Evolutionary conservation across 106 monocot genomes (phyloP), one percentile per base, ranked within the genome.

Genomic region (Dioscorea zingiberensis): DNA sequence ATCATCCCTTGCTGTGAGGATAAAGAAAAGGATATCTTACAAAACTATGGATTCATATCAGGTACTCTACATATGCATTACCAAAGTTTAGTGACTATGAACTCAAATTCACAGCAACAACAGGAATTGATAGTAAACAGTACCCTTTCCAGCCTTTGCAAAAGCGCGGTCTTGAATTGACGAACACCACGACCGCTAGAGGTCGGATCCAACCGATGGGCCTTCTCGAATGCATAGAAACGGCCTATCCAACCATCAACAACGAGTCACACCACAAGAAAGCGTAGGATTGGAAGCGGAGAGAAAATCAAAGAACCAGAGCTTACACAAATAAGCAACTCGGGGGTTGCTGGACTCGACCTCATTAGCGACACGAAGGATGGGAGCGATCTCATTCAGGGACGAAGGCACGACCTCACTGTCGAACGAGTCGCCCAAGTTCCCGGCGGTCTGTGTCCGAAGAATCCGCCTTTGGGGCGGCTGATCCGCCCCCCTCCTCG

Each of bases 131-230:
- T 0, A 8, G 38, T 2, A 38, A 38, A 38, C 4, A 38, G 32
- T 71, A 87, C 87, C 77, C 78, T 84, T 80, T 88, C 88, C 15
- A 88, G 69, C 44, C 84, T 59, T 45, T 88, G 88, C 22, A 88
- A 28, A 47, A 88, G 88, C 32, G 84, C 80, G 8, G 88, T 88
- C 65, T 88, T 88, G 69, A 88, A 88, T 47, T 88, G 88, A 18
- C 88, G 84, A 65, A 88, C 88, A 65, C 88, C 88, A 72, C 88
- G 88, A 10, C 88, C 88, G 59, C 81, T 88, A 38, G 88, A 88
- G 51, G 77, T 84, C 21, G 88, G 81, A 78, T 88, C 88, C 55
- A 88, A 65, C 22, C 77, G 77, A 45, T 88, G 88, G 58, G 88
- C 88, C 68, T 88, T 88, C 53, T 88, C 88, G 67, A 88, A 88